Percentiles rank a stretch among this genome's conserved stretches.
These are phyloP conservation scores for Rubia peregrina DNA, from an alignment of 305 asterid species.

Conservation along the genomic window DNA sequence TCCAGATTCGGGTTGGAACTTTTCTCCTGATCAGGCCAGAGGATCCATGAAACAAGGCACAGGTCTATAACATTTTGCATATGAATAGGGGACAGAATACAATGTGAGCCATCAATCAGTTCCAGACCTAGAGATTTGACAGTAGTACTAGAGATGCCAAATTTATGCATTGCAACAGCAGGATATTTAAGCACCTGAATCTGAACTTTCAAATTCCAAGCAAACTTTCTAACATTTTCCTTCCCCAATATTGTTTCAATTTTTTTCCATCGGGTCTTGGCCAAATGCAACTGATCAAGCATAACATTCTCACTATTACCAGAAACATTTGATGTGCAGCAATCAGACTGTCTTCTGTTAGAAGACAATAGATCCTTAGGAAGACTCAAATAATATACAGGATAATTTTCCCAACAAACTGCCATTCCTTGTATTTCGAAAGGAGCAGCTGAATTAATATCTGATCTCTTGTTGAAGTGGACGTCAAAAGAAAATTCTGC, in stretches of 20 bases:
- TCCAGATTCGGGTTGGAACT: conserved; percentile 77
- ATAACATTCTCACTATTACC: conserved; percentile 34
- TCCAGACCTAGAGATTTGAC: conserved; percentile 63
- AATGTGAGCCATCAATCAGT: conserved; percentile 53
- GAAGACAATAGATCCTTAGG: conserved; percentile 71
- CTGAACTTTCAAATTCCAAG: conserved; percentile 87
- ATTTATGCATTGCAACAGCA: conserved; percentile 59
- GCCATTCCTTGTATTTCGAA: conserved; percentile 91
- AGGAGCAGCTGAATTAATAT: conserved; percentile 49
- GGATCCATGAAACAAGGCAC: conserved; percentile 77
- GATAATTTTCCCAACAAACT: conserved; percentile 82
- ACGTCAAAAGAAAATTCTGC: conserved; percentile 73
- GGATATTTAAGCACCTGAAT: conserved; percentile 84
- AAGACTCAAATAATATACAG: conserved; percentile 77
- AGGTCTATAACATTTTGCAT: conserved; percentile 60
- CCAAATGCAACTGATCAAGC: conserved; percentile 56
- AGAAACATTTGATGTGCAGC: conserved; percentile 14
- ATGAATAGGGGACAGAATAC: conserved; percentile 51
- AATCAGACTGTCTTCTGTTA: conserved; percentile 33
- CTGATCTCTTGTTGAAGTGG: conserved; percentile 72
- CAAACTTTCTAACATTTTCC: conserved; percentile 52
- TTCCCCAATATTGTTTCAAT: conserved; percentile 64
- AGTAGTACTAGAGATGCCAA: conserved; percentile 45
- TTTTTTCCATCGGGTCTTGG: conserved; percentile 65
- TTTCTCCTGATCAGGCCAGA: conserved; percentile 95